These are phyloP conservation scores for Entophlyctis luteolus DNA, from an alignment of 192 early-diverging fungal species.

Conservation along the genomic window DNA sequence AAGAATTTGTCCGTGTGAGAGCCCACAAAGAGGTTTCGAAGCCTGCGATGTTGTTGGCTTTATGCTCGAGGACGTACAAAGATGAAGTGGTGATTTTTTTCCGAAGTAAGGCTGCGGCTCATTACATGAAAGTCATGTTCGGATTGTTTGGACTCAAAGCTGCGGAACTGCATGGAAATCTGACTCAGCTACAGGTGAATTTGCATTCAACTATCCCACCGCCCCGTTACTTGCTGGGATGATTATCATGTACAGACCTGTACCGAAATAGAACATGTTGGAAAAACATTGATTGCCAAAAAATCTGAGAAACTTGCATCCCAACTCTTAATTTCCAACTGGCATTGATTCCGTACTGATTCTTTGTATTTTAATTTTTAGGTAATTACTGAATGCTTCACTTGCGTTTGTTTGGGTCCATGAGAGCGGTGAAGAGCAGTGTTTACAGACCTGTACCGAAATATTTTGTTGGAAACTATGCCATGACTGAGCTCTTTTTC, in stretches of 20 bases:
- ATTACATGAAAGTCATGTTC: conserved; percentile 98
- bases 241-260: conserved; percentile 20
- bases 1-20: conserved; percentile 96
- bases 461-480: too few relatives aligned
- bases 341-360: not conserved
- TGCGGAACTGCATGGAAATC: conserved; percentile 91
- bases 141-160: conserved; percentile 81
- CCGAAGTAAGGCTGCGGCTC: conserved; percentile 87
- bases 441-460: too few relatives aligned
- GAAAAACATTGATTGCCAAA: conserved; percentile 19
- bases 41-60: conserved; percentile 76
- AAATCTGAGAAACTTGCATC: too few relatives aligned
- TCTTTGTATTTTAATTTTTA: too few relatives aligned
- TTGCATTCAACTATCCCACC: not conserved
- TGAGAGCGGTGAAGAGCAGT: too few relatives aligned
- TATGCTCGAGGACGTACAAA: conserved; percentile 81
- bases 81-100: conserved; percentile 87
- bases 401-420: too few relatives aligned
- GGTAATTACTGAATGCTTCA: too few relatives aligned
- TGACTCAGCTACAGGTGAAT: conserved; percentile 74
- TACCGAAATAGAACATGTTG: conserved; percentile 18
- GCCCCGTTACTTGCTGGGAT: conserved; percentile 12
- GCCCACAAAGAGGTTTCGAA: conserved; percentile 78
- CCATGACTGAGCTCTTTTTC: conserved; percentile 2
- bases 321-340: too few relatives aligned